Percentiles rank a stretch among this genome's conserved stretches.
Evolutionary conservation across 2,329 filamentous ascomycete genomes (phyloP).

Genomic region (Colletotrichum sp.): DNA sequence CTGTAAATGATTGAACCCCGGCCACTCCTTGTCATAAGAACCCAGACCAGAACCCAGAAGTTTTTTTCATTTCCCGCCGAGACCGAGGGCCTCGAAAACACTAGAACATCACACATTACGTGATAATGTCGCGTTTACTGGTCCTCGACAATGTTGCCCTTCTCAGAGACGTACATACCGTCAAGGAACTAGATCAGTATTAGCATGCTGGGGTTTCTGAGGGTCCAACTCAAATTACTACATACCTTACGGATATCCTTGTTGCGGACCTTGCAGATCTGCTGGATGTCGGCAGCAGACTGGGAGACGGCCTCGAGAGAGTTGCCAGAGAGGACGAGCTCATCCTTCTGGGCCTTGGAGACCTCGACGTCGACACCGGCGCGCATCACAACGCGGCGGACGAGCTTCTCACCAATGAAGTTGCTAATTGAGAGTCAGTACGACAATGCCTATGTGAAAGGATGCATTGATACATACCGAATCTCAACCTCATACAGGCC

Average conservation of each 20-base stretch:
- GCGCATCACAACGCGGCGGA: conserved; percentile 89
- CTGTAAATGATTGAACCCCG: conserved; percentile 7
- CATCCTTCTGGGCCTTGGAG: conserved; percentile 95
- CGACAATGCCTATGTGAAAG: neutral
- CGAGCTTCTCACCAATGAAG: conserved; percentile 99
- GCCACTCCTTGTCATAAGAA: conserved; percentile 6
- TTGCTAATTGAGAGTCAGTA: conserved; percentile 62
- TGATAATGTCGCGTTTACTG: conserved; percentile 42
- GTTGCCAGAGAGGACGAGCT: conserved; percentile 93
- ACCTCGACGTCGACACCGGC: conserved; percentile 88
- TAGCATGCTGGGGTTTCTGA: conserved; percentile 16
- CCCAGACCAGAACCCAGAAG: conserved; percentile 11
- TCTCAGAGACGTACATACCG: conserved; percentile 99
- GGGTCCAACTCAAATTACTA: conserved; percentile 10
- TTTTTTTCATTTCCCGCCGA: conserved; percentile 22
- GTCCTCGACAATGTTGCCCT: conserved; percentile 88
- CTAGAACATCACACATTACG: conserved; percentile 20
- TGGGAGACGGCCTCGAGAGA: conserved; percentile 97
- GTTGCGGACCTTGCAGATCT: conserved; percentile 99
- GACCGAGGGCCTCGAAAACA: conserved; percentile 32
- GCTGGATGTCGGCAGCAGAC: conserved; percentile 98
- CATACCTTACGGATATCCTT: conserved; percentile 99
- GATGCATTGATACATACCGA: conserved; percentile 64
- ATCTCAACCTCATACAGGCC: conserved; percentile 93
- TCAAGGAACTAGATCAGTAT: conserved; percentile 82